A percentile compares a stretch with the other conserved stretches of the same genome.
Evolutionary conservation across 2,329 filamentous ascomycete species (phyloP).

Genomic region (Zasmidium cellare): DNA sequence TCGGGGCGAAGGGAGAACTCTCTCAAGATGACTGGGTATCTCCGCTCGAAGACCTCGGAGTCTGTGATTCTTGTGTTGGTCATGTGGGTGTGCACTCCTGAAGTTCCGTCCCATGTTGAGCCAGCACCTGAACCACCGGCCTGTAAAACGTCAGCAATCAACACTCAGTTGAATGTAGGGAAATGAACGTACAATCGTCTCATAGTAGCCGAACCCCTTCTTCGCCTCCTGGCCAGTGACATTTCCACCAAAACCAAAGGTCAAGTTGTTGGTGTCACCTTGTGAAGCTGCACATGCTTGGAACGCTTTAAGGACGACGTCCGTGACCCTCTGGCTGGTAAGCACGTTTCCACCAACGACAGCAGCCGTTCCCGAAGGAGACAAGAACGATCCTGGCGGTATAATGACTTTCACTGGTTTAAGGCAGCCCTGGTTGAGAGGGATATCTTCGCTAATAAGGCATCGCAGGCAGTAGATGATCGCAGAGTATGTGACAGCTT

Average conservation of each 20-base stretch:
- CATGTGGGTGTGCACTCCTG: constrained; percentile 80
- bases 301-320: constrained; percentile 80
- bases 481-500: constrained; percentile 78
- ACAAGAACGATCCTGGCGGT: constrained; percentile 70
- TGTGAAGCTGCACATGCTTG: constrained; percentile 75
- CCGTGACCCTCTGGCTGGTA: constrained; percentile 75
- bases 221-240: constrained; percentile 57
- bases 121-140: constrained; percentile 75
- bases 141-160: too few relatives aligned
- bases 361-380: constrained; percentile 72
- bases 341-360: constrained; percentile 83
- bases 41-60: constrained; percentile 73
- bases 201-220: constrained; percentile 84
- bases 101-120: constrained; percentile 69
- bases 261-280: constrained; percentile 82
- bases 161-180: too few relatives aligned
- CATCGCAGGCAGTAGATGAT: constrained; percentile 85
- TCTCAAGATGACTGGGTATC: constrained; percentile 72
- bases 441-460: constrained; percentile 77
- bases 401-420: constrained; percentile 74
- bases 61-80: constrained; percentile 85
- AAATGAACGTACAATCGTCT: constrained; percentile 62
- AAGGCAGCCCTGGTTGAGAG: constrained; percentile 82
- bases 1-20: constrained; percentile 66
- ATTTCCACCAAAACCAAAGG: constrained; percentile 77